These are phyloP conservation scores for Agrostemma githago DNA, from an alignment of 148 eudicot species.

Conservation along the genomic window DNA sequence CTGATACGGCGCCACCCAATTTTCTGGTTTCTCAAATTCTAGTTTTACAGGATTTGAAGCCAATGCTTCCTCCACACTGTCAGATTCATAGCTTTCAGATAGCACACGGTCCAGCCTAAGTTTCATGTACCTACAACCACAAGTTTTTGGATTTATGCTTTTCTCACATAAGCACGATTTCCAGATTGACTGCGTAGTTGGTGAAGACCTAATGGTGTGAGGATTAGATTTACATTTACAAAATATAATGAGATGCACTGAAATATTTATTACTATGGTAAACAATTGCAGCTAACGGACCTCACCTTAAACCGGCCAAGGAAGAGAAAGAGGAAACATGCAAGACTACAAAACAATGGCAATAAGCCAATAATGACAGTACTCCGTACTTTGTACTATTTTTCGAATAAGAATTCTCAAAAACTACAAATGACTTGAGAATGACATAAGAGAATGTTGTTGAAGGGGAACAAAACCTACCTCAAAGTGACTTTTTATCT, in stretches of 20 bases:
- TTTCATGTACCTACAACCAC: conserved; percentile 73
- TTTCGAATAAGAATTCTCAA: conserved; percentile 90
- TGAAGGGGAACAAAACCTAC: too few species aligned
- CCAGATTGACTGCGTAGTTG: not conserved
- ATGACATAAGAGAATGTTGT: too few species aligned
- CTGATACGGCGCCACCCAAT: too few species aligned
- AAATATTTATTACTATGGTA: not conserved
- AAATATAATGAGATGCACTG: not conserved
- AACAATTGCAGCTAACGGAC: not conserved
- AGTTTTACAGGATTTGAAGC: too few species aligned
- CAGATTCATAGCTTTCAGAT: too few species aligned
- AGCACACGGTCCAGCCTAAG: too few species aligned
- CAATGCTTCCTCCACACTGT: too few species aligned
- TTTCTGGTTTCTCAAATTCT: too few species aligned
- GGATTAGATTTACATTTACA: not conserved
- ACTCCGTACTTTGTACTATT: too few species aligned
- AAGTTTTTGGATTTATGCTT: not conserved
- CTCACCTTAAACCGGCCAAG: not conserved
- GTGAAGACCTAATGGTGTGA: not conserved
- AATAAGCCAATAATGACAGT: too few species aligned
- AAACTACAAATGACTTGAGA: too few species aligned
- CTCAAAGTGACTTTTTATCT: too few species aligned
- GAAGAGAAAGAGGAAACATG: not conserved
- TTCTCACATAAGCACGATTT: not conserved
- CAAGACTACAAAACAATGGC: conserved; percentile 90